Percentiles rank a stretch among this genome's conserved stretches.
Evolutionary conservation across 352 stramenopile genomes (phyloP).

Genomic region (Globisporangium emineosum): DNA sequence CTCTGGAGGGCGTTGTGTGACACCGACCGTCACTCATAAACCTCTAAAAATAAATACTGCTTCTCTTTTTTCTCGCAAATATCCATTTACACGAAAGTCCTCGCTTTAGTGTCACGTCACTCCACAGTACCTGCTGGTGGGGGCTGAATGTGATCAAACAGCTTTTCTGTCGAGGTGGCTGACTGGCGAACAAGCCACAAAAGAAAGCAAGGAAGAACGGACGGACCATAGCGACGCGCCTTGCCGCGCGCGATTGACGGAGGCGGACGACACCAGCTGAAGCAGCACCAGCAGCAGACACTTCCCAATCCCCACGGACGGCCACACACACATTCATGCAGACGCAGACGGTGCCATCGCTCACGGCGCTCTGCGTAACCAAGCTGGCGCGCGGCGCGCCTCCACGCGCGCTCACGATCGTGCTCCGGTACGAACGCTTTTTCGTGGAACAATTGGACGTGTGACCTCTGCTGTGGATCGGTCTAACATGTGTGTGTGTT

Average conservation of each 20-base stretch:
- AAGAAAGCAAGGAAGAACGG: constrained; percentile 5
- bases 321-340: neutral
- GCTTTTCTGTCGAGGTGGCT: neutral
- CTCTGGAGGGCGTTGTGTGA: neutral
- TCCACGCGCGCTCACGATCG: constrained; percentile 47
- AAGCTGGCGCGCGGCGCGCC: constrained; percentile 50
- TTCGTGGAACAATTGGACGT: neutral
- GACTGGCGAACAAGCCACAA: constrained; percentile 4
- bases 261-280: neutral
- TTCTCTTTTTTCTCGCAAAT: constrained; percentile 8
- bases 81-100: too few species aligned
- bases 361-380: constrained; percentile 62
- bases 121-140: too few species aligned
- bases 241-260: neutral
- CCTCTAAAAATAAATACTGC: constrained; percentile 6
- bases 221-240: neutral
- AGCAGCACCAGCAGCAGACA: neutral
- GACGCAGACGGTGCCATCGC: constrained; percentile 31
- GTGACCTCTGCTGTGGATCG: neutral
- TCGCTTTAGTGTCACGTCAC: too few species aligned
- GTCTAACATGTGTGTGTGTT: neutral
- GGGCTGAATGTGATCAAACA: neutral
- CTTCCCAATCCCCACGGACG: neutral
- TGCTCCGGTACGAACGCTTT: constrained; percentile 55
- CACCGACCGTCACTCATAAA: constrained; percentile 7